Percentiles rank a stretch among this genome's conserved stretches.
These are phyloP conservation scores for Prunella vulgaris DNA, from an alignment of 257 asterid species.

Conservation along the genomic window DNA sequence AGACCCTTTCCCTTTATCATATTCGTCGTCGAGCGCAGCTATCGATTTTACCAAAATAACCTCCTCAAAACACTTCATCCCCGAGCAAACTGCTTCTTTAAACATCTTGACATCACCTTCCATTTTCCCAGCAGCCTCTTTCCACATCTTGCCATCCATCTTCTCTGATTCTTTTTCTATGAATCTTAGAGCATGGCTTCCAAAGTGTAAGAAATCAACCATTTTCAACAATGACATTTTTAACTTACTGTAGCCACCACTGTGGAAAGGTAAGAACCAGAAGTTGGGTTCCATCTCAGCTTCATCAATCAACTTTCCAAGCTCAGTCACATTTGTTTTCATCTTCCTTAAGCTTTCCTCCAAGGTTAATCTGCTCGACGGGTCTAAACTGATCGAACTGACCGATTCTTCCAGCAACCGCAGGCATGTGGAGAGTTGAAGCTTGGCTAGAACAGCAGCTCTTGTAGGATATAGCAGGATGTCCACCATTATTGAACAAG, in stretches of 20 bases:
- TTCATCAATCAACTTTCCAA: constrained; percentile 59
- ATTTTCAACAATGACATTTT: constrained; percentile 46
- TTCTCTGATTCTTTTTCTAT: constrained; percentile 47
- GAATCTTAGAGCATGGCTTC: constrained; percentile 37
- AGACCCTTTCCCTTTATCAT: constrained; percentile 38
- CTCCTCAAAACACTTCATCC: constrained; percentile 52
- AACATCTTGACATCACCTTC: constrained; percentile 41
- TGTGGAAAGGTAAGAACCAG: constrained; percentile 76
- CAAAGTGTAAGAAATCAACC: constrained; percentile 54
- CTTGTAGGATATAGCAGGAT: constrained; percentile 70
- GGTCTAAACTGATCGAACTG: constrained; percentile 25
- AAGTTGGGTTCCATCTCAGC: constrained; percentile 83
- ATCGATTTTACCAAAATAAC: constrained; percentile 48
- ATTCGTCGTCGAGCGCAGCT: constrained; percentile 37
- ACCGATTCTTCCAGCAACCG: constrained; percentile 33
- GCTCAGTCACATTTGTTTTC: constrained; percentile 34
- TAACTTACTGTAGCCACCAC: constrained; percentile 47
- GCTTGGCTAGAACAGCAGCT: constrained; percentile 62
- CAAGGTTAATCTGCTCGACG: constrained; percentile 16
- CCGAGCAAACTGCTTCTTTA: constrained; percentile 37
- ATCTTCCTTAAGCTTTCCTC: constrained; percentile 36
- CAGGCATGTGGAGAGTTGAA: constrained; percentile 48
- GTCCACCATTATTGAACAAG: constrained; percentile 76
- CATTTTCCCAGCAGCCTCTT: constrained; percentile 32
- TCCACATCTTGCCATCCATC: constrained; percentile 28